Evolutionary conservation across 2,329 filamentous ascomycete species (phyloP).

Genomic region (Botrytis tulipae): DNA sequence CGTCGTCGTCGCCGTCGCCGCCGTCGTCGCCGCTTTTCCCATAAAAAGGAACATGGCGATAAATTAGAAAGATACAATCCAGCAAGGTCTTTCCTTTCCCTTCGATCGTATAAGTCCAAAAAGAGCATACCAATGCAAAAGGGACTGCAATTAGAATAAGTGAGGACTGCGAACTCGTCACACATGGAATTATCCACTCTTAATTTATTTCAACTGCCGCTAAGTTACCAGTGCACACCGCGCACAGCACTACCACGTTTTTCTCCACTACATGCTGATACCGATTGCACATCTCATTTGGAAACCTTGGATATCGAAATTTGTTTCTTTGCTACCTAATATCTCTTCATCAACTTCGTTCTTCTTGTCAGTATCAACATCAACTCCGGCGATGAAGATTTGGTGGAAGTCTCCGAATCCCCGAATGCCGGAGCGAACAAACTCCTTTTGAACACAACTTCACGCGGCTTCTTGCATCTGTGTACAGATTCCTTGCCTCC

Average conservation of each 20-base stretch:
- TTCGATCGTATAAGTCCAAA: neutral
- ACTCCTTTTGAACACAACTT: neutral
- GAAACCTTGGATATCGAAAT: neutral
- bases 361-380: neutral
- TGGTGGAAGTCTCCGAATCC: neutral
- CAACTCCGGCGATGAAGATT: neutral
- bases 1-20: too few relatives aligned
- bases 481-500: neutral
- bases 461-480: neutral
- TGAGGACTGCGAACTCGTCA: neutral
- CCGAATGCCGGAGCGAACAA: conserved; percentile 2
- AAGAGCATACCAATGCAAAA: neutral
- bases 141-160: neutral
- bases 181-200: neutral
- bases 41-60: neutral
- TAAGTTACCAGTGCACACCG: conserved; percentile 1
- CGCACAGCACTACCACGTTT: neutral
- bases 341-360: neutral
- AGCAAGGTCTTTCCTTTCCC: neutral
- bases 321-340: neutral
- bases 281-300: neutral
- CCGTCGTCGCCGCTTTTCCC: neutral
- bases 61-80: neutral
- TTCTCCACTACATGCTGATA: conserved; percentile 5
- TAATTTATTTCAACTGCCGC: conserved; percentile 5